Evolutionary conservation across 2,329 filamentous ascomycete genomes (phyloP).

Genomic region (Curvularia hawaiiensis): DNA sequence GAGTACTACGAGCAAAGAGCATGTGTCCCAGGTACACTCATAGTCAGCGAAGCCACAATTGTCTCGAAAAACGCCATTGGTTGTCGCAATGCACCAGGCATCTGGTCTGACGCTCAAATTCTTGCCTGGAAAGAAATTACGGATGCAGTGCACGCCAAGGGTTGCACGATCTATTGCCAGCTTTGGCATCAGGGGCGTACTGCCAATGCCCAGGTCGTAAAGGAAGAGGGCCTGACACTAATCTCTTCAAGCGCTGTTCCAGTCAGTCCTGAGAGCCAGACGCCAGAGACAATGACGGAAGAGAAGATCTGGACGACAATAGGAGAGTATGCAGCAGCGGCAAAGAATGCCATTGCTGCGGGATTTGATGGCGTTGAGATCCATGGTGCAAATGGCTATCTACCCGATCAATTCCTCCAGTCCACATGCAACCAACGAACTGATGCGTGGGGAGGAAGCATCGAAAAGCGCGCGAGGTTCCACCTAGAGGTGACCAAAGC

Average conservation of each 20-base stretch:
- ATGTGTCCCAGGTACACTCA: constrained; percentile 57
- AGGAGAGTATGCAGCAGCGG: constrained; percentile 45
- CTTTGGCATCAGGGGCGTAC: constrained; percentile 64
- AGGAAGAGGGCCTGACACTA: constrained; percentile 32
- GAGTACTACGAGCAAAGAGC: constrained; percentile 61
- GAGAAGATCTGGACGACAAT: constrained; percentile 44
- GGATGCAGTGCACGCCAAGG: constrained; percentile 64
- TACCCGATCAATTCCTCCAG: constrained; percentile 69
- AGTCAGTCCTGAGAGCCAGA: constrained; percentile 27
- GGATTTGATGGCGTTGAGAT: constrained; percentile 66
- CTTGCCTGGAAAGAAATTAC: constrained; percentile 63
- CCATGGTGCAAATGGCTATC: constrained; percentile 67
- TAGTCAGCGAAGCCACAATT: constrained; percentile 63
- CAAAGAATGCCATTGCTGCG: constrained; percentile 53
- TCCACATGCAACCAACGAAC: constrained; percentile 59
- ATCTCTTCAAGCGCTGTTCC: constrained; percentile 42
- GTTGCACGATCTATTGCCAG: constrained; percentile 63
- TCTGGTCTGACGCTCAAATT: constrained; percentile 53
- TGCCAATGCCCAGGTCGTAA: constrained; percentile 45
- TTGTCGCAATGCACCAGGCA: constrained; percentile 59
- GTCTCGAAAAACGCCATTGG: constrained; percentile 53
- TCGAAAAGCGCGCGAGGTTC: constrained; percentile 58
- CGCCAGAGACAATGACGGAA: constrained; percentile 42
- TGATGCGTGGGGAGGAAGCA: constrained; percentile 54
- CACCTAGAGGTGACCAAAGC: constrained; percentile 58